phyloP scores from a whole-genome alignment of 192 early-diverging fungal genomes.

The Thoreauomyces humboldtii region DNA sequence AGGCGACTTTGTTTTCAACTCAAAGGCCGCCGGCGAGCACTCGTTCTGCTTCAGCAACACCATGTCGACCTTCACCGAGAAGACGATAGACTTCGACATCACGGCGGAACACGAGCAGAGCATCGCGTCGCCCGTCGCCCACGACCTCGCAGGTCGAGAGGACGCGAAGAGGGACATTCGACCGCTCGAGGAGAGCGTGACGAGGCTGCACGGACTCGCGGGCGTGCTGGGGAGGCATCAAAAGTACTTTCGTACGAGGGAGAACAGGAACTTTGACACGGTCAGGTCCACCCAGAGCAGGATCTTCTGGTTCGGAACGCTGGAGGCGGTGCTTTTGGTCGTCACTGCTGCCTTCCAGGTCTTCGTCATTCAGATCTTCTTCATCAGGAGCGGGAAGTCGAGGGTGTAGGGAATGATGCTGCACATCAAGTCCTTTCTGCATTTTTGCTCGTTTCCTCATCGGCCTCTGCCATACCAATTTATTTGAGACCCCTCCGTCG shows the following conservation, averaged over 20 bases:
- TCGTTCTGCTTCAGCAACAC: slow-evolving; percentile 96
- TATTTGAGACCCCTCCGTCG: too few species aligned
- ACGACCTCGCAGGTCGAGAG: slow-evolving; percentile 12
- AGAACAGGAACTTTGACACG: slow-evolving; percentile 88
- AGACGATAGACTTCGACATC: slow-evolving; percentile 92
- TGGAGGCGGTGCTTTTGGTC: slow-evolving; percentile 76
- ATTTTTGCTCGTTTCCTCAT: too few species aligned
- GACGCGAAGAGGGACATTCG: slow-evolving; percentile 51
- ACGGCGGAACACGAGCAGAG: slow-evolving; percentile 78
- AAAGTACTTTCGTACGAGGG: slow-evolving; percentile 85
- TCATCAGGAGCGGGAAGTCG: slow-evolving; percentile 47
- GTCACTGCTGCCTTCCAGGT: slow-evolving; percentile 89
- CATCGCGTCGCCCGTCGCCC: slow-evolving; percentile 4
- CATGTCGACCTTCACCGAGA: slow-evolving; percentile 92
- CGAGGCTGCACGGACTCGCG: slow-evolving; percentile 58
- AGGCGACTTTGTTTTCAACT: slow-evolving; percentile 92
- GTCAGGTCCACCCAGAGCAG: slow-evolving; percentile 80
- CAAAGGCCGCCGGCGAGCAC: slow-evolving; percentile 84
- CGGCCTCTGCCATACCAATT: too few species aligned
- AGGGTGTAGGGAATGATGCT: slow-evolving; percentile 29
- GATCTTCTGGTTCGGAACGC: slow-evolving; percentile 88
- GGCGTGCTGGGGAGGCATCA: slow-evolving; percentile 74
- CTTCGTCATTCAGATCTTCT: slow-evolving; percentile 90
- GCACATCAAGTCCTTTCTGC: too few species aligned
- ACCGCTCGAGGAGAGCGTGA: slow-evolving; percentile 50